Evolutionary conservation across 139 green algal species (phyloP).

Genomic region (Microglena sp.): DNA sequence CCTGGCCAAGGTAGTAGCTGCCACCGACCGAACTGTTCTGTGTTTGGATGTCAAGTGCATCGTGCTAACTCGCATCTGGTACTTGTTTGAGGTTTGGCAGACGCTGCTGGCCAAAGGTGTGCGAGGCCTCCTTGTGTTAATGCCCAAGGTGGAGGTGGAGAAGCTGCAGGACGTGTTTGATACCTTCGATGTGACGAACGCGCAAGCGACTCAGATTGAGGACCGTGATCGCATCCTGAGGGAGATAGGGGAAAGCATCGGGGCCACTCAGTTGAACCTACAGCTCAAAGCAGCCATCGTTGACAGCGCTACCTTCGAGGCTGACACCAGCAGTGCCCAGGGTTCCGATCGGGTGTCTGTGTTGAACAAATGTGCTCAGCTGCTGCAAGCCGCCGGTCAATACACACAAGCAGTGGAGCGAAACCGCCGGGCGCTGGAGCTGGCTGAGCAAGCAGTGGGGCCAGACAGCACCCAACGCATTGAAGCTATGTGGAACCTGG

Average conservation of each 20-base stretch:
- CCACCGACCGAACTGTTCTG: background rate
- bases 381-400: no score
- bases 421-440: no score
- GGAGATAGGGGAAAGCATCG: background rate
- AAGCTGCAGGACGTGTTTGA: background rate
- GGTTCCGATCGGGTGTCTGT: no score
- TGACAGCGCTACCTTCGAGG: background rate
- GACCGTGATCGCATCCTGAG: slow-evolving; percentile 4
- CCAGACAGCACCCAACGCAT: no score
- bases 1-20: background rate
- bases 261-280: slow-evolving; percentile 3
- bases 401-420: no score
- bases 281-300: slow-evolving; percentile 4
- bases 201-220: background rate
- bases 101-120: slow-evolving; percentile 2
- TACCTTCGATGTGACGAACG: background rate
- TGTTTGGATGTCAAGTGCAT: background rate
- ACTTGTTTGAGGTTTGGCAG: slow-evolving; percentile 5
- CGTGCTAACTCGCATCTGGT: slow-evolving; percentile 1
- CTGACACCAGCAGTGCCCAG: no score
- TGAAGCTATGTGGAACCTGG: no score
- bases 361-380: no score
- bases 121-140: background rate
- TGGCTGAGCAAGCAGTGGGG: no score
- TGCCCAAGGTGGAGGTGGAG: background rate